Base-by-base conservation (phyloP, 495 filamentous ascomycete genomes). In the Parathielavia hyrcaniae region DNA sequence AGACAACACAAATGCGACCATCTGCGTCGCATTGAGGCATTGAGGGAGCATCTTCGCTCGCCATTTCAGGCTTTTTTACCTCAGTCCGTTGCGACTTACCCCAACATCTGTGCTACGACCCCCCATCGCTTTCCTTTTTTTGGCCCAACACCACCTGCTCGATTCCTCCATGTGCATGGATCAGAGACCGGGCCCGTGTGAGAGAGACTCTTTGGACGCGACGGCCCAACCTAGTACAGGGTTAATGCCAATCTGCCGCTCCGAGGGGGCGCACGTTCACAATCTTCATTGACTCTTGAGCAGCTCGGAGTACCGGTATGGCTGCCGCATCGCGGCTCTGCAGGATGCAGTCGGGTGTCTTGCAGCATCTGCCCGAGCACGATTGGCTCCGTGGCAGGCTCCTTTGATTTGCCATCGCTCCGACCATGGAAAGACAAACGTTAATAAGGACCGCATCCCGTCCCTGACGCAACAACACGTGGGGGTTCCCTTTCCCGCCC, bases 271-370 rank as follows among this genome's bases (percentile, higher is more conserved):
- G n/a, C n/a, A n/a, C n/a, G n/a, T n/a, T n/a, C n/a, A n/a, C n/a
- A n/a, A n/a, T n/a, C n/a, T n/a, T n/a, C n/a, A n/a, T n/a, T n/a
- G n/a, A n/a, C n/a, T n/a, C n/a, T n/a, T n/a, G n/a, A n/a, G n/a
- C n/a, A n/a, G n/a, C n/a, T n/a, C n/a, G n/a, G n/a, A n/a, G n/a
- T n/a, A n/a, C n/a, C n/a, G n/a, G n/a, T n/a, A n/a, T n/a, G n/a
- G n/a, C n/a, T n/a, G n/a, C n/a, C n/a, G 50, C 50, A 20, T 43
- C 38, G 50, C 36, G 50, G 50, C 50, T 53, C 50, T 53, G 50
- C 50, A 43, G 34, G 22, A 41, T 47, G 45, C 45, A 9, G 26
- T n/a, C n/a, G n/a, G n/a, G n/a, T 19, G 50, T 17, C 17, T n/a
- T 52, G 49, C 49, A 52, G 38, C 38, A 38, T 32, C n/a, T n/a